Conservation (phyloP, 1,284 basidiomycete species). For the Microstroma glucosiphilum region DNA sequence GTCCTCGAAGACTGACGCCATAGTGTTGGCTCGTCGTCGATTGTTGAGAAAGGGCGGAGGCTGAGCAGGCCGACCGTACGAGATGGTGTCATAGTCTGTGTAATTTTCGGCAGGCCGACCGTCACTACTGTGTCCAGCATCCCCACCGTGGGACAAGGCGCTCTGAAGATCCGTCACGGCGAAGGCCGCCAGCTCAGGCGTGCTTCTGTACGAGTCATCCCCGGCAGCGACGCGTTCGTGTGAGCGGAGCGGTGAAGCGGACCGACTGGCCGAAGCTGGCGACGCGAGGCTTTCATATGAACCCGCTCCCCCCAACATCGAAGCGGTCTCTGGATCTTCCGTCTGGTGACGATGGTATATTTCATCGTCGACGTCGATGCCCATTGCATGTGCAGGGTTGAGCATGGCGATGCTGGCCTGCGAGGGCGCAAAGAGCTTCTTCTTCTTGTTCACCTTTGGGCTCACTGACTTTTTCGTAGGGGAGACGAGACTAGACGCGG, state of each 20-base stretch:
- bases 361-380: conserved; percentile 29
- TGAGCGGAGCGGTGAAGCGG: no score
- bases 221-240: not conserved
- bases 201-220: conserved; percentile 14
- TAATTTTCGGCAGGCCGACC: no score
- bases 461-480: no score
- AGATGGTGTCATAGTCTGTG: no score
- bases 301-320: conserved; percentile 3
- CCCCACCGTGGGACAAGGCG: not conserved
- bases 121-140: no score
- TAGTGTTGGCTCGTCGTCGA: not conserved
- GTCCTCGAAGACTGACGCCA: conserved; percentile 28
- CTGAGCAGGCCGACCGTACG: not conserved
- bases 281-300: not conserved
- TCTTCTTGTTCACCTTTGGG: conserved; percentile 14
- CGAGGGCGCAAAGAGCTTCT: conserved; percentile 42
- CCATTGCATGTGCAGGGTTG: conserved; percentile 44
- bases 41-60: not conserved
- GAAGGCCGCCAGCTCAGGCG: conserved; percentile 41
- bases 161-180: conserved; percentile 10
- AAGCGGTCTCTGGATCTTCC: conserved; percentile 2
- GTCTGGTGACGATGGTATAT: not conserved
- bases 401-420: conserved; percentile 43
- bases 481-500: no score
- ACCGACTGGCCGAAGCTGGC: not conserved